Evolutionary conservation across 257 asterid genomes (phyloP).

Genomic region (Prunella vulgaris): DNA sequence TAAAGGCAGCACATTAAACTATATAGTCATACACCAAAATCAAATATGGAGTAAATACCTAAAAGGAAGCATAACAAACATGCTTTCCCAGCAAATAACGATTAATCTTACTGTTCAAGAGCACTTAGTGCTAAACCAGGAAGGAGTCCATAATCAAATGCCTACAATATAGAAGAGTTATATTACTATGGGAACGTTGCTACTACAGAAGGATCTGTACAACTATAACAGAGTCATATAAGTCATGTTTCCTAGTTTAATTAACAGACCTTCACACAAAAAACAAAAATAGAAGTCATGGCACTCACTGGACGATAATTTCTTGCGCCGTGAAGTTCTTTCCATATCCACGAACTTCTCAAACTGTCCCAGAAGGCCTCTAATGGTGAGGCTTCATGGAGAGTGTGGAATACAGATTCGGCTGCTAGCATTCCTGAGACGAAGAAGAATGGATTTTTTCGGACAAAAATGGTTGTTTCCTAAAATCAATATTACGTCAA

Average conservation of each 20-base stretch:
- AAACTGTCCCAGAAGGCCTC: conserved; percentile 78
- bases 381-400: conserved; percentile 51
- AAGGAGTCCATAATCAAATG: conserved; percentile 82
- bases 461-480: background rate
- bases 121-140: conserved; percentile 89
- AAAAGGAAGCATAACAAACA: background rate
- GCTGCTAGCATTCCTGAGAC: conserved; percentile 87
- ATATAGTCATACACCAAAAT: conserved; percentile 2
- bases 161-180: conserved; percentile 47
- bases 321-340: conserved; percentile 82
- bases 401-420: conserved; percentile 66
- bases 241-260: background rate
- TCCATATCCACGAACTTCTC: conserved; percentile 88
- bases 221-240: background rate
- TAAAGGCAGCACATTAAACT: conserved; percentile 19
- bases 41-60: background rate
- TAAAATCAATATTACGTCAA: conserved; percentile 11
- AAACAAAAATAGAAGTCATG: background rate
- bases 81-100: conserved; percentile 9
- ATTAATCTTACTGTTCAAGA: conserved; percentile 69
- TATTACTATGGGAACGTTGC: conserved; percentile 5
- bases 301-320: conserved; percentile 91
- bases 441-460: conserved; percentile 1
- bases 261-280: background rate
- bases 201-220: background rate